These are phyloP conservation scores for Laburnicola sp. DNA, from an alignment of 2,329 filamentous ascomycete genomes.

Conservation along the genomic window DNA sequence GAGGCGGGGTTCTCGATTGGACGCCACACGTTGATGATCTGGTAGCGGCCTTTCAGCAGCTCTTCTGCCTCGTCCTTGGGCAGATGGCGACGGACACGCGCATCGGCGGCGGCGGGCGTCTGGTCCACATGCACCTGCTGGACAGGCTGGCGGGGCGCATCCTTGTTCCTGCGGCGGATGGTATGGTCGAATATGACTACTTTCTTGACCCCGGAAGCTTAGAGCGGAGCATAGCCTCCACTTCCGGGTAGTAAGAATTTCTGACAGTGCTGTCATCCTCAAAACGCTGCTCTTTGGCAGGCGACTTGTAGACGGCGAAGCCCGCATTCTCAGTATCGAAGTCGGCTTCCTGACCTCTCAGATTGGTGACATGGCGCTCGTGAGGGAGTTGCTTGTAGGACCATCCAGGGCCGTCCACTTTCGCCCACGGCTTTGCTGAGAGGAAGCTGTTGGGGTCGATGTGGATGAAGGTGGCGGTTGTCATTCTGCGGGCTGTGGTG, in stretches of 20 bases:
- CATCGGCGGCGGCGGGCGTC: constrained; percentile 64
- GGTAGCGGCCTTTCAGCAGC: constrained; percentile 61
- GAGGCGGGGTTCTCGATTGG: constrained; percentile 66
- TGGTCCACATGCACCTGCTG: constrained; percentile 74
- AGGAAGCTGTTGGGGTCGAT: constrained; percentile 61
- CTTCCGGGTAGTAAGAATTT: constrained; percentile 62
- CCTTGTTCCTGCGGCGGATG: constrained; percentile 60
- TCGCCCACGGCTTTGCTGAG: constrained; percentile 62
- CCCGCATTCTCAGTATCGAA: constrained; percentile 63
- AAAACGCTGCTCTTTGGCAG: constrained; percentile 59
- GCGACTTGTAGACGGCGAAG: constrained; percentile 59
- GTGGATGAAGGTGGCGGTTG: constrained; percentile 62
- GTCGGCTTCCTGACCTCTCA: constrained; percentile 55
- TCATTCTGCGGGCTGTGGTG: constrained; percentile 51
- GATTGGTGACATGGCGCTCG: constrained; percentile 56
- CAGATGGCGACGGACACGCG: constrained; percentile 64
- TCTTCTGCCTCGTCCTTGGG: constrained; percentile 59
- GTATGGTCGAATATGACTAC: constrained; percentile 75
- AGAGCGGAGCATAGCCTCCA: constrained; percentile 60
- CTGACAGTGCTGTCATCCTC: constrained; percentile 60
- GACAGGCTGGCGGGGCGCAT: constrained; percentile 64
- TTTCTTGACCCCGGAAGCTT: constrained; percentile 61
- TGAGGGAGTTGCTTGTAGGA: constrained; percentile 56
- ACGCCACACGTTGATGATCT: constrained; percentile 73
- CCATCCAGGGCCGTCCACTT: constrained; percentile 63